Conservation (phyloP, 164 flowering plant genomes). For the Dillenia suffruticosa region DNA sequence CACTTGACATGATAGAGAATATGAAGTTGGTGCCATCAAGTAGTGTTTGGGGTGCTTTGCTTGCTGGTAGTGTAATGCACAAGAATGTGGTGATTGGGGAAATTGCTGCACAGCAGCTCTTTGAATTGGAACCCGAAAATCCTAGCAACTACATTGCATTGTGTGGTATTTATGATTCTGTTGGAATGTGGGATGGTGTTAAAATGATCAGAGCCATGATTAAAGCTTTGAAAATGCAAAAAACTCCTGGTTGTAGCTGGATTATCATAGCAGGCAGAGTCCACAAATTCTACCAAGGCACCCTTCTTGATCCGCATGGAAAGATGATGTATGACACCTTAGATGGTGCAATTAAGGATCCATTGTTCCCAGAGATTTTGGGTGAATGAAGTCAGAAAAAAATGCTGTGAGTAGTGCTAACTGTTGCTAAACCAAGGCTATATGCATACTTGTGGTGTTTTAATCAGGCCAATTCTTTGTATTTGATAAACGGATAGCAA, state of each 20-base stretch:
- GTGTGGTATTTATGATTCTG: conserved; percentile 45
- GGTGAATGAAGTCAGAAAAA: too few relatives aligned
- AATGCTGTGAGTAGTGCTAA: too few relatives aligned
- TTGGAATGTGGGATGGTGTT: conserved; percentile 31
- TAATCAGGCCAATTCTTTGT: too few relatives aligned
- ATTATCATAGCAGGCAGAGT: conserved; percentile 27
- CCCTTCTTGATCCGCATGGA: conserved; percentile 22
- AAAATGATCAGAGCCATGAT: conserved; percentile 32
- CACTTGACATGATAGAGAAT: conserved; percentile 28
- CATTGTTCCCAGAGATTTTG: conserved; percentile 2
- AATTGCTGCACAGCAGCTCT: conserved; percentile 49
- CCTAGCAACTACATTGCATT: conserved; percentile 58
- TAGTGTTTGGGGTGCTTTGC: conserved; percentile 67
- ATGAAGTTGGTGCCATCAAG: conserved; percentile 29
- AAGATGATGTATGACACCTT: conserved; percentile 22
- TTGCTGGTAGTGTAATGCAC: conserved; percentile 44
- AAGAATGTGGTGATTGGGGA: conserved; percentile 55
- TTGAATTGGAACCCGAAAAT: conserved; percentile 50
- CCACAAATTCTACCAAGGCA: conserved; percentile 42
- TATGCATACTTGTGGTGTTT: too few relatives aligned
- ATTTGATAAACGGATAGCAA: too few relatives aligned
- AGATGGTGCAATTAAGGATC: conserved; percentile 16
- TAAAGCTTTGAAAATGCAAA: conserved; percentile 42
- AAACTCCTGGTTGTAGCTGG: conserved; percentile 59
- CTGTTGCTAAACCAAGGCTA: too few relatives aligned